Conservation (phyloP, 257 asterid species). For the Solanum chaucha region DNA sequence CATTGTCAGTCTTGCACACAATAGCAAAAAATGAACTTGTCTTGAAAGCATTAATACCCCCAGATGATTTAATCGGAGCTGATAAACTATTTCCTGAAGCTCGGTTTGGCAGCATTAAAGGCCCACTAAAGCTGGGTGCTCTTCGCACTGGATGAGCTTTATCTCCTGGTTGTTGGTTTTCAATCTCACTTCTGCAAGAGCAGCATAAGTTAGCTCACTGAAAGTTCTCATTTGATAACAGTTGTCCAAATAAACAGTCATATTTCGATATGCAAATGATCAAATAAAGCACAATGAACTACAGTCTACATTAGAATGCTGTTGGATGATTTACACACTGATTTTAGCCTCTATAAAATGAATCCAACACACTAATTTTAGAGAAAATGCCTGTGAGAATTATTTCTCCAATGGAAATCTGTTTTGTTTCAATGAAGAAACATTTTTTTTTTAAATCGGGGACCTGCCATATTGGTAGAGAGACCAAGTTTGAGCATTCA, state of each 20-base stretch:
- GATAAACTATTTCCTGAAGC: conserved; percentile 99
- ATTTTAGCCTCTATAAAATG: background rate
- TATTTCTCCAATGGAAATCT: background rate
- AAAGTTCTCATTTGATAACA: background rate
- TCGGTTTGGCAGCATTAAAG: conserved; percentile 85
- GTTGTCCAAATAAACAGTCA: background rate
- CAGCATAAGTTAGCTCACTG: background rate
- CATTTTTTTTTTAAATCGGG: background rate
- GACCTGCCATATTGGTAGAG: background rate
- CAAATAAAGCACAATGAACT: background rate
- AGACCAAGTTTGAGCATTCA: background rate
- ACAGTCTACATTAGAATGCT: background rate
- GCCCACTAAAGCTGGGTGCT: conserved; percentile 95
- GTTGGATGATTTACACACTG: background rate
- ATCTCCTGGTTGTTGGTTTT: conserved; percentile 51
- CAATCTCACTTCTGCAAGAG: conserved; percentile 56
- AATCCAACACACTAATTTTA: background rate
- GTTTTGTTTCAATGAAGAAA: background rate
- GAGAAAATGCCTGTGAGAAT: background rate
- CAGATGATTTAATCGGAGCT: conserved; percentile 95
- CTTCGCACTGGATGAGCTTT: conserved; percentile 52
- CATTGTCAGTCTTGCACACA: background rate
- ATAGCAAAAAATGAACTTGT: conserved; percentile 1
- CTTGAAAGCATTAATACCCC: conserved; percentile 41
- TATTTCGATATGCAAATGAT: background rate